Conservation (phyloP, 2,329 filamentous ascomycete genomes). For the Emericellopsis cladophorae region DNA sequence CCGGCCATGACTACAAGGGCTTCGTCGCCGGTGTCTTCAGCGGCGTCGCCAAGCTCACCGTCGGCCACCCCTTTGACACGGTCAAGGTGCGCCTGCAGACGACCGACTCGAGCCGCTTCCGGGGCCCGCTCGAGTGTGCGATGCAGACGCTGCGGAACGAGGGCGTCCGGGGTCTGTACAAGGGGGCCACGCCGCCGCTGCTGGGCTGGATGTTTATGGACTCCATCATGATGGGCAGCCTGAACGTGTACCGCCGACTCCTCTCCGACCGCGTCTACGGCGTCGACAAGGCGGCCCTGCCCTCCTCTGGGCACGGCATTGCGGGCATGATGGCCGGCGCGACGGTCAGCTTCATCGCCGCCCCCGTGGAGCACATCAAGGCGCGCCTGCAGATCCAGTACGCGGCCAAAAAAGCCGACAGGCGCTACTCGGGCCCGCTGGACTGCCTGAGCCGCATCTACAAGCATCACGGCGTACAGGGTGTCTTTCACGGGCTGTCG, state of each 20-base stretch:
- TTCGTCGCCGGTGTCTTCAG: conserved; percentile 96
- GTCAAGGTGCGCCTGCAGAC: conserved; percentile 95
- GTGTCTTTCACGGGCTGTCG: conserved; percentile 73
- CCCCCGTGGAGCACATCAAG: conserved; percentile 91
- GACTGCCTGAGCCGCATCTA: conserved; percentile 68
- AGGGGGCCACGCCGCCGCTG: conserved; percentile 82
- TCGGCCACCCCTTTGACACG: conserved; percentile 78
- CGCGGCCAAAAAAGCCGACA: conserved; percentile 60
- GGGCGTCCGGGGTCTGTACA: conserved; percentile 78
- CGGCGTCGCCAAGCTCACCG: conserved; percentile 77
- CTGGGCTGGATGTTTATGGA: conserved; percentile 99
- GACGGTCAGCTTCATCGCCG: conserved; percentile 86
- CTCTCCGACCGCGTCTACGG: conserved; percentile 71
- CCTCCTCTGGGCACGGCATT: conserved; percentile 70
- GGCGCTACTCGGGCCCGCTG: conserved; percentile 75
- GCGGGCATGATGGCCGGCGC: conserved; percentile 78
- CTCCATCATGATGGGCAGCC: conserved; percentile 73
- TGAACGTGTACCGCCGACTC: conserved; percentile 80
- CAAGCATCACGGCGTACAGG: conserved; percentile 58
- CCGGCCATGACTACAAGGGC: conserved; percentile 61
- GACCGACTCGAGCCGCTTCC: conserved; percentile 63
- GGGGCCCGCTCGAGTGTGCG: conserved; percentile 75
- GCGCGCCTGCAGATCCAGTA: conserved; percentile 92
- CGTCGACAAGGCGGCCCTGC: conserved; percentile 39
- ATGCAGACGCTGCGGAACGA: conserved; percentile 77